A percentile compares a stretch with the other conserved stretches of the same genome.
phyloP scores from a whole-genome alignment of 495 filamentous ascomycete genomes.

The Neurospora tetrasperma region DNA sequence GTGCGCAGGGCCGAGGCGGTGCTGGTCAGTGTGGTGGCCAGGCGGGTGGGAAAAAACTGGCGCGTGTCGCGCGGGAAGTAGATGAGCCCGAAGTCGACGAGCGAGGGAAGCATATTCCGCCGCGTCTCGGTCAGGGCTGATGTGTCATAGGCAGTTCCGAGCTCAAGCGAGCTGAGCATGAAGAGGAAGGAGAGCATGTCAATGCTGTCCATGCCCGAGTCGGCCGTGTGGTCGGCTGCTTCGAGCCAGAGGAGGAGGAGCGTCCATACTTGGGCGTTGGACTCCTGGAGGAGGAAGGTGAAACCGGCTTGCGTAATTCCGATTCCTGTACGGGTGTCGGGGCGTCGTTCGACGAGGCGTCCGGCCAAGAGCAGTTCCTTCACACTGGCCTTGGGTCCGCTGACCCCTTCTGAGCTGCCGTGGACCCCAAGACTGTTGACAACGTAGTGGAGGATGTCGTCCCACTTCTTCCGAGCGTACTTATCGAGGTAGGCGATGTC shows the following conservation, averaged over 20 bases:
- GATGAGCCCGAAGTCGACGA: slow-evolving; percentile 82
- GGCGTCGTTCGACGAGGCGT: slow-evolving; percentile 59
- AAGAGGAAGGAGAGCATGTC: slow-evolving; percentile 95
- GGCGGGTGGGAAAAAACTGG: slow-evolving; percentile 88
- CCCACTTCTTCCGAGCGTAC: slow-evolving; percentile 85
- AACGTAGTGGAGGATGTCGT: slow-evolving; percentile 90
- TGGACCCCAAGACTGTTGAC: slow-evolving; percentile 46
- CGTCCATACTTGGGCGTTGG: slow-evolving; percentile 94
- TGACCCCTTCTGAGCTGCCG: slow-evolving; percentile 16
- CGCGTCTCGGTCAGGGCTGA: slow-evolving; percentile 68
- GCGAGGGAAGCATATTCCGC: slow-evolving; percentile 71
- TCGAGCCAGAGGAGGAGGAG: slow-evolving; percentile 88
- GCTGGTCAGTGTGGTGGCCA: slow-evolving; percentile 82
- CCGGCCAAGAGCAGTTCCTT: slow-evolving; percentile 71
- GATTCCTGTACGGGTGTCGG: slow-evolving; percentile 40
- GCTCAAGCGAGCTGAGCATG: slow-evolving; percentile 84
- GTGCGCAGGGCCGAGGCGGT: slow-evolving; percentile 67
- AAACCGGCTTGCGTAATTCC: slow-evolving; percentile 86
- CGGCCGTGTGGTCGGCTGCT: slow-evolving; percentile 48
- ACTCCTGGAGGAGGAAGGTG: slow-evolving; percentile 85
- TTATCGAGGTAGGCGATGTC: slow-evolving; percentile 65
- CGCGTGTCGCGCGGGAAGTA: slow-evolving; percentile 48
- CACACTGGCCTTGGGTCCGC: slow-evolving; percentile 60
- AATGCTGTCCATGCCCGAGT: slow-evolving; percentile 66
- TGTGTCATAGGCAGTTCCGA: slow-evolving; percentile 81